Conservation (phyloP, 331 rosid genomes). For the Stylosanthes scabra region DNA sequence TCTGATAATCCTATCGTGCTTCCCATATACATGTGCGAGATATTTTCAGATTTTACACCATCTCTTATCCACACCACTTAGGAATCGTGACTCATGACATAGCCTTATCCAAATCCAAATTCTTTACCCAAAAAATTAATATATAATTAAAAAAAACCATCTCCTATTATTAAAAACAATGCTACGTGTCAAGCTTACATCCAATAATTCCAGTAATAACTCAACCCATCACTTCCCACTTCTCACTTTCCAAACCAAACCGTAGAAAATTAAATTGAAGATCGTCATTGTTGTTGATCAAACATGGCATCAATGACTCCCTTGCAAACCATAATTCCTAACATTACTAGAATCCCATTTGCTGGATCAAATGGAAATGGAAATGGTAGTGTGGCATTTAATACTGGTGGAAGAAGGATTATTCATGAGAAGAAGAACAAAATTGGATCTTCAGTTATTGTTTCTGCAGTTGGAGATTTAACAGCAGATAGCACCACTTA, state of each 20-base stretch:
- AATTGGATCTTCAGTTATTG: conserved; percentile 53
- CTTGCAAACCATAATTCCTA: conserved; percentile 46
- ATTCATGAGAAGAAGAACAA: conserved; percentile 32
- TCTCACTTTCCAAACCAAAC: conserved; percentile 18
- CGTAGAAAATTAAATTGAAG: neutral
- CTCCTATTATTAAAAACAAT: neutral
- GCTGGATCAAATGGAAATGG: conserved; percentile 7
- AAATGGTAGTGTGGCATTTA: conserved; percentile 28
- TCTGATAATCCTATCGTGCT: neutral
- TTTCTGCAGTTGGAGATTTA: conserved; percentile 86
- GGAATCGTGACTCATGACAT: conserved; percentile 49
- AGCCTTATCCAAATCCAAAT: conserved; percentile 62
- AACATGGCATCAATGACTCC: conserved; percentile 54
- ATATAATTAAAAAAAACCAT: too few relatives aligned
- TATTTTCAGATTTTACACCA: conserved; percentile 38
- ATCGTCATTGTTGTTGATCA: neutral
- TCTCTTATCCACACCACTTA: conserved; percentile 59
- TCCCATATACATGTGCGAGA: conserved; percentile 2
- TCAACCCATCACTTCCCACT: neutral
- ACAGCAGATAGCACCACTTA: conserved; percentile 67
- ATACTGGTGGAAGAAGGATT: neutral
- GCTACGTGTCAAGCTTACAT: conserved; percentile 24
- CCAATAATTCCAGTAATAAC: conserved; percentile 7
- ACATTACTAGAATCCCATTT: conserved; percentile 28
- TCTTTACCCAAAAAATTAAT: neutral